phyloP scores from a whole-genome alignment of 2,329 filamentous ascomycete genomes.

The Sclerotinia borealis region DNA sequence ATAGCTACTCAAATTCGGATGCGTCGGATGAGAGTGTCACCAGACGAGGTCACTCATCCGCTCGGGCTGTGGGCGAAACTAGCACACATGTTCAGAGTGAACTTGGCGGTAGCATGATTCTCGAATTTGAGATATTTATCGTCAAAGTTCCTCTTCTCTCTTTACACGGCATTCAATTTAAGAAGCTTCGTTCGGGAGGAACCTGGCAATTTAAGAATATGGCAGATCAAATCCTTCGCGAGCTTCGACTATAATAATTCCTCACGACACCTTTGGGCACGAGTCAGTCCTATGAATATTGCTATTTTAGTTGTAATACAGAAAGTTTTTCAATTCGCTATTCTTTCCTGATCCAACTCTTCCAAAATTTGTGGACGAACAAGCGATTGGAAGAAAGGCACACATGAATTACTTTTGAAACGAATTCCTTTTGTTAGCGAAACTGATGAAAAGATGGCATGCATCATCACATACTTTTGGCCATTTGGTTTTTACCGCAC shows the following conservation, averaged over 20 bases:
- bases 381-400: background rate
- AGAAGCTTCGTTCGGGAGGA: slow-evolving; percentile 78
- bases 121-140: slow-evolving; percentile 93
- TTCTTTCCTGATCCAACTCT: background rate
- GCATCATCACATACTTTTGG: background rate
- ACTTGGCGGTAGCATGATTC: slow-evolving; percentile 72
- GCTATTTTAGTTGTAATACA: background rate
- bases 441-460: slow-evolving; percentile 9
- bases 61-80: slow-evolving; percentile 72
- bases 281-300: background rate
- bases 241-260: slow-evolving; percentile 55
- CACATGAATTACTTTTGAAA: slow-evolving; percentile 1
- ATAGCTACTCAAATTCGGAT: slow-evolving; percentile 82
- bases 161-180: slow-evolving; percentile 95
- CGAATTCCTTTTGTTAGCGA: slow-evolving; percentile 6
- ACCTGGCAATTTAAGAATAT: slow-evolving; percentile 99
- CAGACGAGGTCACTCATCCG: slow-evolving; percentile 45
- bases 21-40: slow-evolving; percentile 70
- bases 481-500: background rate
- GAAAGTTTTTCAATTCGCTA: background rate
- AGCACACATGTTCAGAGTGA: slow-evolving; percentile 89
- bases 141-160: slow-evolving; percentile 94
- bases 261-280: background rate
- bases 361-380: background rate
- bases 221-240: slow-evolving; percentile 89